Conservation (phyloP, 1,139 yeast genomes). For the Candida mesenterica region DNA sequence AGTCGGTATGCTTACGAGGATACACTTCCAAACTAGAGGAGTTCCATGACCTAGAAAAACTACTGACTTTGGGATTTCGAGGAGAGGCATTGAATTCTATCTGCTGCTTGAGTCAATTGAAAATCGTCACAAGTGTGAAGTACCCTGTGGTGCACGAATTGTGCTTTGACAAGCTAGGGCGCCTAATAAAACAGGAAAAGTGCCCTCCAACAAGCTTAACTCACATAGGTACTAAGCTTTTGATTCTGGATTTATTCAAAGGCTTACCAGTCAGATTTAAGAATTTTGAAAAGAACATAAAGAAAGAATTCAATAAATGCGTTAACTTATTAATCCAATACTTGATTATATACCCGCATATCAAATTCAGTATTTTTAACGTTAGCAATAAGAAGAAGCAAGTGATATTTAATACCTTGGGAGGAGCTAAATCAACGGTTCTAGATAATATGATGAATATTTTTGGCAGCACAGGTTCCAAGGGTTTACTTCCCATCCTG, state of each 20-base stretch:
- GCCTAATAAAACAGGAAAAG: constrained; percentile 30
- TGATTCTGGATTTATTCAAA: constrained; percentile 53
- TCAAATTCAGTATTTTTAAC: constrained; percentile 61
- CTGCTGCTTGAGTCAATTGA: constrained; percentile 56
- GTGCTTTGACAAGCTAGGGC: constrained; percentile 54
- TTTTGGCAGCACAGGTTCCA: constrained; percentile 65
- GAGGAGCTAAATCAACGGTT: constrained; percentile 31
- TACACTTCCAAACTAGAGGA: constrained; percentile 72
- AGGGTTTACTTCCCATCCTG: constrained; percentile 53
- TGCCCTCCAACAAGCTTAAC: constrained; percentile 42
- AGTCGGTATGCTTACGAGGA: constrained; percentile 62
- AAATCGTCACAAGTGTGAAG: constrained; percentile 55
- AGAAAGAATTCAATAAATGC: constrained; percentile 70
- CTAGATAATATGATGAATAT: constrained; percentile 61
- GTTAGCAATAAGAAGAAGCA: constrained; percentile 49
- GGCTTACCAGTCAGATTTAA: constrained; percentile 71
- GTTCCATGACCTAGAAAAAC: constrained; percentile 55
- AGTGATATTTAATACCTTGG: constrained; percentile 50
- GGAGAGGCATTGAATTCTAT: constrained; percentile 84
- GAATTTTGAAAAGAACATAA: constrained; percentile 65
- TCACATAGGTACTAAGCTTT: constrained; percentile 58
- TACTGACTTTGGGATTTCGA: constrained; percentile 70
- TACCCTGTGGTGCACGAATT: constrained; percentile 61
- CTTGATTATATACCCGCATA: constrained; percentile 56
- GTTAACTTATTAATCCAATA: constrained; percentile 64